Evolutionary conservation across 352 stramenopile genomes (phyloP), one percentile per base, ranked within the genome.

Genomic region (Paralagenidium karlingii): DNA sequence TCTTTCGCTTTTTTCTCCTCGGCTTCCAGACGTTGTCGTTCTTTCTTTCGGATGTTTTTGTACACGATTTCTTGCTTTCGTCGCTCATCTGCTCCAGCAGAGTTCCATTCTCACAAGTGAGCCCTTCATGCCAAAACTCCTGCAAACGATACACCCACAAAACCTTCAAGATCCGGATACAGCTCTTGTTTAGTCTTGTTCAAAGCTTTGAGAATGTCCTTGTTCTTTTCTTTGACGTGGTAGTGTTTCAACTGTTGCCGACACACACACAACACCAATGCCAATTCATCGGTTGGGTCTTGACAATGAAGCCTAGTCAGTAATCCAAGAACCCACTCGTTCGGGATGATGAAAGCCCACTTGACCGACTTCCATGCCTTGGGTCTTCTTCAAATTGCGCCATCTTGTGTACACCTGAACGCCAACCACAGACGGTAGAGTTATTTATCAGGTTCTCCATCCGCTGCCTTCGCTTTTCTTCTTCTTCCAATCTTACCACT

Each of bases 401-500:
- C 83, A 97, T 41, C 75, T 80, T 15, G 88, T 97, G 57, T 96
- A 97, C 7, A 96, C 78, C 70, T 91, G 15, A 38, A n/a, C n/a
- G n/a, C n/a, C n/a, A n/a, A n/a, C n/a, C n/a, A n/a, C n/a, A n/a
- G n/a, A n/a, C n/a, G n/a, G n/a, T n/a, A n/a, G n/a, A n/a, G n/a
- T n/a, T n/a, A n/a, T n/a, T n/a, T n/a, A n/a, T n/a, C n/a, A n/a
- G n/a, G n/a, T n/a, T n/a, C n/a, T n/a, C n/a, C n/a, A n/a, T n/a
- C n/a, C n/a, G n/a, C n/a, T n/a, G n/a, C n/a, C n/a, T n/a, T n/a
- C n/a, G n/a, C n/a, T n/a, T n/a, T n/a, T n/a, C n/a, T n/a, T n/a
- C n/a, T n/a, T n/a, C n/a, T n/a, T n/a, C n/a, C n/a, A n/a, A n/a
- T n/a, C 63, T 24, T 49, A 83, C 68, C 21, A 97, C 76, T 32